These are phyloP conservation scores for Nissolia schottii DNA, from an alignment of 306 rosid species.

Conservation along the genomic window DNA sequence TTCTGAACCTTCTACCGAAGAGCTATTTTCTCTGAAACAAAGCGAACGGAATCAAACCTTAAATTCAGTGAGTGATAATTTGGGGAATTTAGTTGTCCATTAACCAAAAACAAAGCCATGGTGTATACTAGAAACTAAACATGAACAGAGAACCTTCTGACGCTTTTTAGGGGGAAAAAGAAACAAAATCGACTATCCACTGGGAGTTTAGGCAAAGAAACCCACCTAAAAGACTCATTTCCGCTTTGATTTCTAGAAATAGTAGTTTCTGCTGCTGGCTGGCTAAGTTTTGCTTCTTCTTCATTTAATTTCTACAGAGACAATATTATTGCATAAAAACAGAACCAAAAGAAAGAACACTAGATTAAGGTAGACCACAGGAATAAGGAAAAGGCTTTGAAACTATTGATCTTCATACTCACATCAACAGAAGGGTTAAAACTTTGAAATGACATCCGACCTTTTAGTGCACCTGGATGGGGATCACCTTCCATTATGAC, in stretches of 20 bases:
- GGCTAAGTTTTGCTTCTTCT: constrained; percentile 42
- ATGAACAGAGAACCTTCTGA: not conserved
- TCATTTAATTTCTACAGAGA: constrained; percentile 70
- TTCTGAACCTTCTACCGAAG: constrained; percentile 38
- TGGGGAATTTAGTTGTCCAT: not conserved
- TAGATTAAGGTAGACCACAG: not conserved
- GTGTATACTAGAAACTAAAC: not conserved
- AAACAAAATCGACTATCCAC: not conserved
- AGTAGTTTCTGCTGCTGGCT: constrained; percentile 42
- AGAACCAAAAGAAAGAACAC: not conserved
- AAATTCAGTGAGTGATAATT: not conserved
- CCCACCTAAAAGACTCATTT: constrained; percentile 49
- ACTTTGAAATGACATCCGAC: constrained; percentile 82
- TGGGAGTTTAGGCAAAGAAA: not conserved
- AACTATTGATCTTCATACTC: constrained; percentile 46
- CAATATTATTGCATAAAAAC: constrained; percentile 33
- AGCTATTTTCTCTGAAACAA: constrained; percentile 51
- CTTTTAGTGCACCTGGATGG: constrained; percentile 70
- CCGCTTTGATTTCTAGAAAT: constrained; percentile 43
- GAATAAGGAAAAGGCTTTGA: constrained; percentile 8
- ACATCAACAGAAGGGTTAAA: constrained; percentile 92
- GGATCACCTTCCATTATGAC: constrained; percentile 92
- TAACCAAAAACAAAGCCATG: not conserved
- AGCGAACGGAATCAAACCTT: constrained; percentile 10
- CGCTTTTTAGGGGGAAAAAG: not conserved